Base-by-base conservation (phyloP, 2,329 filamentous ascomycete genomes). In the Trichoderma lentiforme region DNA sequence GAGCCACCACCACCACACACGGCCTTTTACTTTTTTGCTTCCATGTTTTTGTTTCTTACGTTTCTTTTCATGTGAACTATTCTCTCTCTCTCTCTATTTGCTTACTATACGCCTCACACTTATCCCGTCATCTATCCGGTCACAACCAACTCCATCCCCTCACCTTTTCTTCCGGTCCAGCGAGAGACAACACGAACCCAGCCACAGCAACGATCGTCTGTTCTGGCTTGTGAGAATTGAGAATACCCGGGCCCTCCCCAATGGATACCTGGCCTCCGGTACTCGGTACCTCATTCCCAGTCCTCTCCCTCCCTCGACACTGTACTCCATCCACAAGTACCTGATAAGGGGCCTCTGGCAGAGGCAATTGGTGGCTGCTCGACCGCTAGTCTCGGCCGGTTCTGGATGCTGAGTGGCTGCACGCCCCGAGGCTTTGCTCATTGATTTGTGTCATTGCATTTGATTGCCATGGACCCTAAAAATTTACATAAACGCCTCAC, bases 361-460 rank as follows among this genome's bases (percentile, higher is more conserved):
- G 60, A 64, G 68, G 32, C 51, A 61, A 51, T 36, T 70, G 67
- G 68, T 71, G 68, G 68, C 61, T 63, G 68, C 68, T 71, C 36
- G 60, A 43, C 68, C 68, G 68, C 67, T 56, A 56, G 68, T 71
- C 61, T 32, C 43, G 18, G 8, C 32, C 34, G 47, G 51, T 30
- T 57, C 68, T 64, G 68, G 68, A 39, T 56, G n/a, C 68, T 71
- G 68, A 71, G 58, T 71, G 68, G 60, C 43, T 51, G 60, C 68
- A 36, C 60, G 18, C n/a, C 32, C 15, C 28, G 47, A 32, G 68
- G 60, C 60, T 64, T 69, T 71, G 68, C 68, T 71, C 68, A 71
- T 71, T 71, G 68, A 71, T 57, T 71, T 47, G 51, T 71, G 68
- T 71, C 68, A 71, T 71, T 71, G 28, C 34, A 70, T 62, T 21